Conservation (phyloP, 345 rosid genomes). For the Sapria himalayana region DNA sequence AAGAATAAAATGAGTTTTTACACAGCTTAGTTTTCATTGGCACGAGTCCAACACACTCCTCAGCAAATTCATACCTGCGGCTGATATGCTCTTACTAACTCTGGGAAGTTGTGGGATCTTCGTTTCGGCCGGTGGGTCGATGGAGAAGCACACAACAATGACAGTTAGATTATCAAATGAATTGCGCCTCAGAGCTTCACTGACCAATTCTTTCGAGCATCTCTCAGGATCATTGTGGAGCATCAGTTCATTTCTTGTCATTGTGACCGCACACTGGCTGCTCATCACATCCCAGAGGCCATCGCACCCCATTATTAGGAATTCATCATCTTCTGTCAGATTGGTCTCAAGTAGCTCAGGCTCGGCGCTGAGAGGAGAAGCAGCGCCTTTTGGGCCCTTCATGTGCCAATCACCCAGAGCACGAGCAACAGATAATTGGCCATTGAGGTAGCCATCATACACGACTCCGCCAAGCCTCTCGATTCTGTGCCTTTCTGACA, state of each 20-base stretch:
- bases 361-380: slow-evolving; percentile 15
- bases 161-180: slow-evolving; percentile 14
- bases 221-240: slow-evolving; percentile 13
- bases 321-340: slow-evolving; percentile 15
- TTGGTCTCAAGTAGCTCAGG: slow-evolving; percentile 13
- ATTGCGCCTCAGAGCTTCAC: slow-evolving; percentile 10
- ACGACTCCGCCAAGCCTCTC: slow-evolving; percentile 13
- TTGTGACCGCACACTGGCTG: slow-evolving; percentile 15
- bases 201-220: slow-evolving; percentile 15
- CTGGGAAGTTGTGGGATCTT: slow-evolving; percentile 10
- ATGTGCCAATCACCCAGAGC: slow-evolving; percentile 21
- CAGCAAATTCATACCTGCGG: slow-evolving; percentile 7
- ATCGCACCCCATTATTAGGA: slow-evolving; percentile 16
- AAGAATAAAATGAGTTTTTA: slow-evolving; percentile 6
- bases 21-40: slow-evolving; percentile 15
- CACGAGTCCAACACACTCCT: slow-evolving; percentile 14
- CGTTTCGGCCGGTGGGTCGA: slow-evolving; percentile 10
- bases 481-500: slow-evolving; percentile 7
- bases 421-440: slow-evolving; percentile 15
- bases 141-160: slow-evolving; percentile 11
- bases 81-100: slow-evolving; percentile 11
- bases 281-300: slow-evolving; percentile 26
- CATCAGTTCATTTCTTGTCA: slow-evolving; percentile 12
- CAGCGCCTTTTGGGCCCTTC: slow-evolving; percentile 11
- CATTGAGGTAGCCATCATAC: slow-evolving; percentile 17